A percentile compares a stretch with the other conserved stretches of the same genome.
These are phyloP conservation scores for Yamadazyma takamatsuzukensis DNA, from an alignment of 805 yeast species.

Conservation along the genomic window DNA sequence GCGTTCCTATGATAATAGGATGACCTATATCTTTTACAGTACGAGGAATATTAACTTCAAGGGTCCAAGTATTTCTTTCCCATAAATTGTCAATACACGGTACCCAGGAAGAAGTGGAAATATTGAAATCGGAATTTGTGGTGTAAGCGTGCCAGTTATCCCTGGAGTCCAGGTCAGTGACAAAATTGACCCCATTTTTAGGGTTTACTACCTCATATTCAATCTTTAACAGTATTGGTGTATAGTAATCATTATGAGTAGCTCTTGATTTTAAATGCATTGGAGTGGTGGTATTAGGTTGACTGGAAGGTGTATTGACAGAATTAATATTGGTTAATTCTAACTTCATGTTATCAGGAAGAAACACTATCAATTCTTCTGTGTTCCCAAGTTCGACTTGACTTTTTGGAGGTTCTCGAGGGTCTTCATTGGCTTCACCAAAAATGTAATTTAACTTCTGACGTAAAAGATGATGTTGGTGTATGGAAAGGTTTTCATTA, in stretches of 20 bases:
- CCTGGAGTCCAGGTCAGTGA: slow-evolving; percentile 47
- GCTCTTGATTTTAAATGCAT: slow-evolving; percentile 29
- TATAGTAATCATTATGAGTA: slow-evolving; percentile 44
- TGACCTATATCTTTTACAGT: slow-evolving; percentile 68
- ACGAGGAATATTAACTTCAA: slow-evolving; percentile 81
- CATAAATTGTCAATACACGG: slow-evolving; percentile 90
- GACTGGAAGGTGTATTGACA: slow-evolving; percentile 26
- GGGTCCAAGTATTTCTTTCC: slow-evolving; percentile 89
- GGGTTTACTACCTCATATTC: slow-evolving; percentile 65
- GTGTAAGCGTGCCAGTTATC: slow-evolving; percentile 83
- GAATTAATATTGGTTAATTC: slow-evolving; percentile 33
- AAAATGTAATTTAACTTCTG: slow-evolving; percentile 51
- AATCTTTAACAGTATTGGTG: slow-evolving; percentile 70
- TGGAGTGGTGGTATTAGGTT: slow-evolving; percentile 31
- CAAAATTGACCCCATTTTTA: slow-evolving; percentile 71
- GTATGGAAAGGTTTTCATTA: slow-evolving; percentile 36
- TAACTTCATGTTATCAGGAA: slow-evolving; percentile 66
- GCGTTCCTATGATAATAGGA: slow-evolving; percentile 39
- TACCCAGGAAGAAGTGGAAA: slow-evolving; percentile 93
- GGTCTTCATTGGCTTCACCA: slow-evolving; percentile 42
- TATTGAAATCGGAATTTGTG: slow-evolving; percentile 68
- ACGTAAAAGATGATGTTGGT: slow-evolving; percentile 59
- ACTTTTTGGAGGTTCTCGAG: slow-evolving; percentile 12
- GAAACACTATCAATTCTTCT: slow-evolving; percentile 58
- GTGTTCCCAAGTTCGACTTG: slow-evolving; percentile 32